Conservation (phyloP, 129 eudicot species). For the Centella asiatica region DNA sequence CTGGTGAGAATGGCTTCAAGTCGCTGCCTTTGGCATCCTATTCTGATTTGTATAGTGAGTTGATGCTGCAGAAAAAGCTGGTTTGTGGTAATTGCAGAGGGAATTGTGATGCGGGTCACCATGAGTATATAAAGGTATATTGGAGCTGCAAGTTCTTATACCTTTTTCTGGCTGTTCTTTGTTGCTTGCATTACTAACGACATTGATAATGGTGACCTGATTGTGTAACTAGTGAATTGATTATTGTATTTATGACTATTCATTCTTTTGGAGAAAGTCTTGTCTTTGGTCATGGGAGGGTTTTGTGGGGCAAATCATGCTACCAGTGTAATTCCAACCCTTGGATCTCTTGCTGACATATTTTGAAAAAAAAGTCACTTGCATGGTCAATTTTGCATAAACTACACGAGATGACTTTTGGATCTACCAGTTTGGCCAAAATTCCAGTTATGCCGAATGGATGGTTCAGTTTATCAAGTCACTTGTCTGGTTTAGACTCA, state of each 20-base stretch:
- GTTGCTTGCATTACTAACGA: too few relatives aligned
- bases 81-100: conserved; percentile 69
- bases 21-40: conserved; percentile 75
- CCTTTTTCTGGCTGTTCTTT: not conserved
- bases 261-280: too few relatives aligned
- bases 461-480: too few relatives aligned
- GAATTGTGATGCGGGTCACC: conserved; percentile 38
- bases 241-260: too few relatives aligned
- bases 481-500: too few relatives aligned
- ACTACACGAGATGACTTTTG: not conserved
- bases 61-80: conserved; percentile 27
- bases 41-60: conserved; percentile 54
- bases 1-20: conserved; percentile 31
- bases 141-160: not conserved
- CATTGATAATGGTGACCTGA: too few relatives aligned
- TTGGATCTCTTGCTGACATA: not conserved
- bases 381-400: not conserved
- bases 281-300: not conserved
- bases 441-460: too few relatives aligned
- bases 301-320: not conserved
- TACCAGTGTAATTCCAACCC: too few relatives aligned
- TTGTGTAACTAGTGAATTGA: too few relatives aligned
- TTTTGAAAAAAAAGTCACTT: not conserved
- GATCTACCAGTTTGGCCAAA: too few relatives aligned
- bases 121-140: conserved; percentile 53